Base-by-base conservation (phyloP, 805 yeast genomes). In the Candida morakotiae region DNA sequence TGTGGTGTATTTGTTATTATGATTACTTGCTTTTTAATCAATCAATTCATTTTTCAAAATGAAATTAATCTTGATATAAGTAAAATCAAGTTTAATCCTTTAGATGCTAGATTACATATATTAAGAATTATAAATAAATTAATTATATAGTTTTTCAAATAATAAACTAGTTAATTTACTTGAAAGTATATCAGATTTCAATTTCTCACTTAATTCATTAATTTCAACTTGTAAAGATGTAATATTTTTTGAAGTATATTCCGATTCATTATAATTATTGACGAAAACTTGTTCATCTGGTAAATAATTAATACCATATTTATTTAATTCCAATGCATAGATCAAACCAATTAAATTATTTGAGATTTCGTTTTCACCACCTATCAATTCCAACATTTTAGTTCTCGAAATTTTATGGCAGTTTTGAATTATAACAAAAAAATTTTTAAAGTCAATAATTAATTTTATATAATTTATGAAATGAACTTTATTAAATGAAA, bases 1-100 rank as follows among this genome's bases (percentile, higher is more conserved):
- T 80, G 87, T 54, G 87, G 87, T 0, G 71, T 77, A 23, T 60
- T 52, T 41, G 47, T 64, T 33, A 49, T 62, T 22, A 67, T 67
- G 71, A 52, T 60, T 25, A 55, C 69, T 9, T 59, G 69, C 37
- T 65, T 30, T 60, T 55, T 52, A 46, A 51, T 49, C 10, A 44
- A 54, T 13, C 50, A 51, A 44, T 73, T 36, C 27, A 37, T 64
- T 16, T 46, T 19, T 16, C 35, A 33, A 16, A 28, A 40, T 10
- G 45, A 49, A 5, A 57, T 75, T 13, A 54, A 64, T 44, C 53
- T 77, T 33, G 64, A 60, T 22, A 42, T 77, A 43, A 45, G 60
- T 2, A 49, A 58, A 14, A 64, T 76, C 3, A 54, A 55, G 29
- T 61, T 77, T 25, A 67, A 74, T 45, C 73, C 83, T 1, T 45